These are phyloP conservation scores for Mycothermus thermophilus DNA, from an alignment of 495 filamentous ascomycete species.

Conservation along the genomic window DNA sequence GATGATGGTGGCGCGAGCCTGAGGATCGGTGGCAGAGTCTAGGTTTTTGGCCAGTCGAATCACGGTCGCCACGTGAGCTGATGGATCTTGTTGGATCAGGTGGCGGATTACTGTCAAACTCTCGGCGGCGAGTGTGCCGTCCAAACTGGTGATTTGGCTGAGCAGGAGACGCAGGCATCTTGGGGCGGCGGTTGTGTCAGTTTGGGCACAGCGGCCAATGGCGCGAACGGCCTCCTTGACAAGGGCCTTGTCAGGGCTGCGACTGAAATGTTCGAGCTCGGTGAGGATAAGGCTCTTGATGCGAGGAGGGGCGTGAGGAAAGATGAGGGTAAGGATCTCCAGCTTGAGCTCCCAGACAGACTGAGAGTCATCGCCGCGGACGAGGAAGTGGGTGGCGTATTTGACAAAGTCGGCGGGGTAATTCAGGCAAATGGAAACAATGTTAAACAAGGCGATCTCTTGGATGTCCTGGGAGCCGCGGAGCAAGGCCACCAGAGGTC, in stretches of 20 bases:
- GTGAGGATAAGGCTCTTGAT: constrained; percentile 75
- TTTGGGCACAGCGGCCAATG: constrained; percentile 84
- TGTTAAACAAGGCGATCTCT: constrained; percentile 80
- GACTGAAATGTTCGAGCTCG: constrained; percentile 85
- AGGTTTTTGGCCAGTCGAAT: constrained; percentile 84
- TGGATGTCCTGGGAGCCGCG: constrained; percentile 75
- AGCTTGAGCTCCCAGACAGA: constrained; percentile 82
- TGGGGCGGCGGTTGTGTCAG: constrained; percentile 49
- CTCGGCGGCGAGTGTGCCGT: constrained; percentile 78
- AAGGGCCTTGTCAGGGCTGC: constrained; percentile 57
- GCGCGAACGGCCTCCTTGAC: constrained; percentile 80
- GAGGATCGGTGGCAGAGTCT: constrained; percentile 67
- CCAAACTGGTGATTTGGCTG: constrained; percentile 66
- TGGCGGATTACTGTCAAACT: constrained; percentile 86
- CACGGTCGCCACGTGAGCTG: constrained; percentile 61
- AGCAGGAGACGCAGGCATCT: constrained; percentile 73
- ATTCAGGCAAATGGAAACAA: constrained; percentile 70
- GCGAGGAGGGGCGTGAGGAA: constrained; percentile 62
- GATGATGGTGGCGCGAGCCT: constrained; percentile 82
- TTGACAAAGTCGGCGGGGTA: constrained; percentile 63
- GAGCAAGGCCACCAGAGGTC: constrained; percentile 72
- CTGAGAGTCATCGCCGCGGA: constrained; percentile 66
- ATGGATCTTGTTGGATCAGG: constrained; percentile 81
- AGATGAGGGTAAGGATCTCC: constrained; percentile 77
- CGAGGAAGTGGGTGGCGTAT: constrained; percentile 76